Conservation (phyloP, 2,329 filamentous ascomycete genomes). For the Pseudovirgaria hyperparasitica region DNA sequence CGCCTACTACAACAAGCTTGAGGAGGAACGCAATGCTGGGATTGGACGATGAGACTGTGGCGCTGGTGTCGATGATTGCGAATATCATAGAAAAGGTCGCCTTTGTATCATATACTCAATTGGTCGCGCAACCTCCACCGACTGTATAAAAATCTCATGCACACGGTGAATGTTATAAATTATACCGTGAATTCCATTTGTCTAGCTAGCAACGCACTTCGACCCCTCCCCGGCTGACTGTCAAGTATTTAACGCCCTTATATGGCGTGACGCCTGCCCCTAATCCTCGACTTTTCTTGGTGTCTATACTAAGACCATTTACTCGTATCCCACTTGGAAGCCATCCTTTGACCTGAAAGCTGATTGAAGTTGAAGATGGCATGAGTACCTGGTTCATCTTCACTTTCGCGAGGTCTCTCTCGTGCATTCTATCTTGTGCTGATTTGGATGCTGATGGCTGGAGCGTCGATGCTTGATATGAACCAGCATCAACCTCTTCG, state of each 20-base stretch:
- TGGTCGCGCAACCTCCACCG: no score
- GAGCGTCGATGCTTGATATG: slow-evolving; percentile 14
- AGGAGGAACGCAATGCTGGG: slow-evolving; percentile 45
- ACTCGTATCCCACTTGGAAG: slow-evolving; percentile 51
- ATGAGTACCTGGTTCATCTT: slow-evolving; percentile 44
- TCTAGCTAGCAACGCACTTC: slow-evolving; percentile 37
- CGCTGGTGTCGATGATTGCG: no score
- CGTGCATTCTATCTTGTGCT: slow-evolving; percentile 11
- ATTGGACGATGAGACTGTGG: no score
- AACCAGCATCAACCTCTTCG: slow-evolving; percentile 12
- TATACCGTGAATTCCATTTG: no score
- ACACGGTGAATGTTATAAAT: no score
- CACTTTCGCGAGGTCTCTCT: slow-evolving; percentile 43
- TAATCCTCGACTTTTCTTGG: slow-evolving; percentile 72
- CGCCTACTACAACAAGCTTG: slow-evolving; percentile 49
- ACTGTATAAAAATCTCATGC: no score
- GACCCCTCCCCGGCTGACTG: slow-evolving; percentile 47
- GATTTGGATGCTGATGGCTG: slow-evolving; percentile 8
- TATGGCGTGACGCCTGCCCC: slow-evolving; percentile 86
- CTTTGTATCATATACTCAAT: no score
- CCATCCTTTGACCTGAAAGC: slow-evolving; percentile 48
- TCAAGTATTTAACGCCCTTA: slow-evolving; percentile 96
- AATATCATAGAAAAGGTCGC: no score
- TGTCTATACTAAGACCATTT: slow-evolving; percentile 48
- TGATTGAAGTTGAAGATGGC: slow-evolving; percentile 33